Base-by-base conservation (phyloP, 139 green algal genomes). In the Micractinium sp. region DNA sequence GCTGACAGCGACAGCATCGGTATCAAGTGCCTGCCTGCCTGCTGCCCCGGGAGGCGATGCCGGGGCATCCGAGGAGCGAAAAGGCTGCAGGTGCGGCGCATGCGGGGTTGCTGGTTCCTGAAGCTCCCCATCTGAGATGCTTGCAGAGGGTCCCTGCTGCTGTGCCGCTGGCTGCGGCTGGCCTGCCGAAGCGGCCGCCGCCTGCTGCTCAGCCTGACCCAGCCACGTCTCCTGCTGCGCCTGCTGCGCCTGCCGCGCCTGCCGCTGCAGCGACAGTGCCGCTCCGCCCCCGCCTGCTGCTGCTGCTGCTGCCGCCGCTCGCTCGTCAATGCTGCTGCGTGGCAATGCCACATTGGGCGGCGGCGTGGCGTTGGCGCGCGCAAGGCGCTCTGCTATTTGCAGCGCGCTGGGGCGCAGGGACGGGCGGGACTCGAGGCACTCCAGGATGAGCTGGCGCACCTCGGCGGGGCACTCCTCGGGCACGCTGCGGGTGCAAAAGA, bases 381-480 rank as follows among this genome's bases (percentile, higher is more conserved):
- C n/a, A 25, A 91, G 80, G 35, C 73, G 69, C 73, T 91, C 83
- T 56, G 89, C 89, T 4, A 92, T 35, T 35, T 92, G 89, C 38
- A 92, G 66, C 0, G 89, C 89, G 23, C 85, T 80, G 35, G 90
- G 90, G 23, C 90, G 83, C 22, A 47, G 69, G 29, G 38, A 86
- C 41, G 90, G 90, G 31, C 80, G 76, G 27, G 90, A 36, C 36
- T 92, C 87, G 18, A 92, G 76, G 86, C 90, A 93, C 63, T 90
- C 75, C 38, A 86, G 75, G 25, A 93, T 87, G 39, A 92, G 53
- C 33, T 66, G 66, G 16, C 88, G 75, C 31, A 92, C 63, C 66
- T 92, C 88, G 39, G 74, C 35, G n/a, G 90, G 90, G 75, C 88
- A 92, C 66, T 93, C 90, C 41, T 87, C 47, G 0, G 90, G 90